phyloP scores from a whole-genome alignment of 305 asterid species.

The Striga hermonthica region DNA sequence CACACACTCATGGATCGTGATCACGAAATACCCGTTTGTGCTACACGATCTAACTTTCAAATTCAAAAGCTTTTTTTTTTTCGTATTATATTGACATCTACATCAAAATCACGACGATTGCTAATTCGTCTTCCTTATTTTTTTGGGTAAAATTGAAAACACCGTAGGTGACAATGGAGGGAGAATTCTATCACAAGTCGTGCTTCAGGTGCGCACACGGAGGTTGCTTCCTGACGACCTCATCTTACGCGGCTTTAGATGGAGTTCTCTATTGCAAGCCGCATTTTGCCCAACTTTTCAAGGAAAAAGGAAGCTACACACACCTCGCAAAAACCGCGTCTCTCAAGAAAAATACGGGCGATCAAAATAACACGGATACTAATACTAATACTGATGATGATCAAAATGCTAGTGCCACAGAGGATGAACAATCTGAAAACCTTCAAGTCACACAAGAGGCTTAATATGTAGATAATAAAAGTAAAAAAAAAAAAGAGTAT shows the following conservation, averaged over 20 bases:
- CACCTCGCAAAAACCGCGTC: slow-evolving; percentile 58
- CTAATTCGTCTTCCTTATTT: background rate
- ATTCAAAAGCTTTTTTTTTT: too few species aligned
- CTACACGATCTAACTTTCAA: too few species aligned
- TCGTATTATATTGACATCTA: too few species aligned
- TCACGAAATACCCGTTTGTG: too few species aligned
- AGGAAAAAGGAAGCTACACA: slow-evolving; percentile 67
- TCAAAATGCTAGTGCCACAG: background rate
- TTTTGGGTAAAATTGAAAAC: background rate
- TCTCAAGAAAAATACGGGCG: slow-evolving; percentile 34
- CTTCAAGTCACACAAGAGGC: background rate
- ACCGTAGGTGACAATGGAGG: slow-evolving; percentile 64
- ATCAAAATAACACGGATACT: background rate
- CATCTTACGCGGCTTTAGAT: slow-evolving; percentile 80
- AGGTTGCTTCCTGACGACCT: slow-evolving; percentile 64
- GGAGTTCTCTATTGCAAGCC: slow-evolving; percentile 76
- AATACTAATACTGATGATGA: background rate
- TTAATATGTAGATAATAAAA: background rate
- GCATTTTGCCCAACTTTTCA: slow-evolving; percentile 74
- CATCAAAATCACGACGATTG: too few species aligned
- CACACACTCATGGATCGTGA: too few species aligned
- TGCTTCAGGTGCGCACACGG: slow-evolving; percentile 85
- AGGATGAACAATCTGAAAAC: background rate
- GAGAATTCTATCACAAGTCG: slow-evolving; percentile 61
- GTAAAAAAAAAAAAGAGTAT: background rate